phyloP scores from a whole-genome alignment of 208 protist species.

The Blechomonas ayalai region DNA sequence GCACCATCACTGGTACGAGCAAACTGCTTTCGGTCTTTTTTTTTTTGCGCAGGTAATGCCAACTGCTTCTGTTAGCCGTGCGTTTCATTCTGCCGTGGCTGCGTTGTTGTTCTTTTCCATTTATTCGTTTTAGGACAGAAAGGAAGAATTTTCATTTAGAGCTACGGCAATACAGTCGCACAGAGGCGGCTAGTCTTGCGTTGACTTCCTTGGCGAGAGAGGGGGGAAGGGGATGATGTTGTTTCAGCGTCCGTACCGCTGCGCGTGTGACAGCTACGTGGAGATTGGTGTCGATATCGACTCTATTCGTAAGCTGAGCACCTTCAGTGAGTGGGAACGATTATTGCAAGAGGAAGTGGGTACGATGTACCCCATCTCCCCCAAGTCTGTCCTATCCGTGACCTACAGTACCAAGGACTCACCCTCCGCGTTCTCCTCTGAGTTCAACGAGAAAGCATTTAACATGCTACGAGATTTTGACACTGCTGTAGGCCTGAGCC shows the following conservation, averaged over 20 bases:
- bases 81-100: background rate
- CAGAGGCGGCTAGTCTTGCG: no score
- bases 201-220: no score
- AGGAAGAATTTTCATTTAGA: background rate
- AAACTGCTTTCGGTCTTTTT: no score
- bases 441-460: slow-evolving; percentile 30
- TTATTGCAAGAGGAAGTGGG: slow-evolving; percentile 35
- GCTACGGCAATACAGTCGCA: no score
- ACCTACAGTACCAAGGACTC: slow-evolving; percentile 38
- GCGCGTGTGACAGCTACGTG: slow-evolving; percentile 22
- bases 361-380: slow-evolving; percentile 19
- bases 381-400: slow-evolving; percentile 7
- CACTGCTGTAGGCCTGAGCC: slow-evolving; percentile 8
- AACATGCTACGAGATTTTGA: slow-evolving; percentile 37
- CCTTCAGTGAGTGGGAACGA: slow-evolving; percentile 30
- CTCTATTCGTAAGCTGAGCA: slow-evolving; percentile 20
- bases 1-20: no score
- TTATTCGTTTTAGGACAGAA: background rate
- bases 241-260: slow-evolving; percentile 53
- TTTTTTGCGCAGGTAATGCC: slow-evolving; percentile 1
- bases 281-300: slow-evolving; percentile 45
- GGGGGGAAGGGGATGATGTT: slow-evolving; percentile 18
- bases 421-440: slow-evolving; percentile 19
- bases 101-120: slow-evolving; percentile 3
- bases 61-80: background rate